Percentiles rank a stretch among this genome's conserved stretches.
Conservation (phyloP, 495 filamentous ascomycete genomes). For the Penicillium waksmanii region DNA sequence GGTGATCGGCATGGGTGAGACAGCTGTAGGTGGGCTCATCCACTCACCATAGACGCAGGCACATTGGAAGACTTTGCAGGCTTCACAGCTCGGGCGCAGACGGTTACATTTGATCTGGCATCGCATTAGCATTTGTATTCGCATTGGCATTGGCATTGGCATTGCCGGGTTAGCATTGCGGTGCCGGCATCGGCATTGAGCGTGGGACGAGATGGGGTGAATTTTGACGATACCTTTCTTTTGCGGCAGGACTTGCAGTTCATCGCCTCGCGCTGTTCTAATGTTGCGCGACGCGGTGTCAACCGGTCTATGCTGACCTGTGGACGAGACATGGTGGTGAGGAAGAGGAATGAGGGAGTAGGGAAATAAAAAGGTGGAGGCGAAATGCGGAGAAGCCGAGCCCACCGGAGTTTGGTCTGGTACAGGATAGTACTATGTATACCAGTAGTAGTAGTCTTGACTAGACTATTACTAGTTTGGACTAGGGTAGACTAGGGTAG, state of each 20-base stretch:
- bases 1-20: neutral
- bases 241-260: constrained; percentile 94
- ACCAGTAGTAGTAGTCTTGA: too few species aligned
- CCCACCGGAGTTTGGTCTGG: constrained; percentile 4
- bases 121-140: neutral
- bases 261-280: constrained; percentile 85
- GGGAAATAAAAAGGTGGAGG: constrained; percentile 4
- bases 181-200: neutral
- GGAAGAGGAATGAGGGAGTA: constrained; percentile 13
- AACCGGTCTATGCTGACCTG: constrained; percentile 86
- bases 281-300: constrained; percentile 69
- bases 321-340: constrained; percentile 64
- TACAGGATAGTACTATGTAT: neutral
- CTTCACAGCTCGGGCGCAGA: constrained; percentile 79
- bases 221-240: constrained; percentile 59
- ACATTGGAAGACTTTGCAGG: constrained; percentile 85
- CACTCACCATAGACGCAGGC: constrained; percentile 83
- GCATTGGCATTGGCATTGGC: neutral
- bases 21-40: constrained; percentile 1
- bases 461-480: neutral
- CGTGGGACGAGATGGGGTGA: neutral
- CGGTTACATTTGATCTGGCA: constrained; percentile 87
- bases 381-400: constrained; percentile 17
- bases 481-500: neutral
- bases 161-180: neutral